phyloP scores from a whole-genome alignment of 2,329 filamentous ascomycete species.

The Aspergillus sp. region DNA sequence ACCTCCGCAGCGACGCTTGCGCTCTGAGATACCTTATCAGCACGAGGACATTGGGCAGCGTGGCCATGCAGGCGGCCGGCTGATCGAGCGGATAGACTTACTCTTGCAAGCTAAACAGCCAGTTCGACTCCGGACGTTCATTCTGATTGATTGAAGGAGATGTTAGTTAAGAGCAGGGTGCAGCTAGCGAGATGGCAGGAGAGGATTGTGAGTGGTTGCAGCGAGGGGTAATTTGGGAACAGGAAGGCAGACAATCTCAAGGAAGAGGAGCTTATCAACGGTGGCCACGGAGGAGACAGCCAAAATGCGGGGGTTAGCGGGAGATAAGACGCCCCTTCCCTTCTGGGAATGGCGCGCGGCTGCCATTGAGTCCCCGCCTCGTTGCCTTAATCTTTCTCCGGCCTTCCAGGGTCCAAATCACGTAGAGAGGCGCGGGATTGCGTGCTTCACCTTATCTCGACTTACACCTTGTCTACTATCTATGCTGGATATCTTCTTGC shows the following conservation, averaged over 20 bases:
- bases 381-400: too few relatives aligned
- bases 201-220: neutral
- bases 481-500: too few relatives aligned
- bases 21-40: neutral
- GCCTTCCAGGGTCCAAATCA: too few relatives aligned
- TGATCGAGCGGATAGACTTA: neutral
- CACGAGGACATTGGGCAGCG: too few relatives aligned
- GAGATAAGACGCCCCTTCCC: too few relatives aligned
- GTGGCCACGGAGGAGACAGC: too few relatives aligned
- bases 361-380: too few relatives aligned
- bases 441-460: too few relatives aligned
- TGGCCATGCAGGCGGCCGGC: neutral
- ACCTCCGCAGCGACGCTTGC: slow-evolving; percentile 7
- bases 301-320: too few relatives aligned
- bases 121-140: slow-evolving; percentile 6
- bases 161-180: neutral
- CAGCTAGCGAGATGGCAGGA: neutral
- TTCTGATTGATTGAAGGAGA: neutral
- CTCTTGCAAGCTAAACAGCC: slow-evolving; percentile 4
- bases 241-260: neutral
- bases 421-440: too few relatives aligned
- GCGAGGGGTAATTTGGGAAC: neutral
- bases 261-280: neutral
- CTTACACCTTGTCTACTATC: too few relatives aligned
- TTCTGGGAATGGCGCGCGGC: too few relatives aligned